Percentiles rank a stretch among this genome's conserved stretches.
These are phyloP conservation scores for Quercus mongolica DNA, from an alignment of 306 rosid genomes.

Conservation along the genomic window DNA sequence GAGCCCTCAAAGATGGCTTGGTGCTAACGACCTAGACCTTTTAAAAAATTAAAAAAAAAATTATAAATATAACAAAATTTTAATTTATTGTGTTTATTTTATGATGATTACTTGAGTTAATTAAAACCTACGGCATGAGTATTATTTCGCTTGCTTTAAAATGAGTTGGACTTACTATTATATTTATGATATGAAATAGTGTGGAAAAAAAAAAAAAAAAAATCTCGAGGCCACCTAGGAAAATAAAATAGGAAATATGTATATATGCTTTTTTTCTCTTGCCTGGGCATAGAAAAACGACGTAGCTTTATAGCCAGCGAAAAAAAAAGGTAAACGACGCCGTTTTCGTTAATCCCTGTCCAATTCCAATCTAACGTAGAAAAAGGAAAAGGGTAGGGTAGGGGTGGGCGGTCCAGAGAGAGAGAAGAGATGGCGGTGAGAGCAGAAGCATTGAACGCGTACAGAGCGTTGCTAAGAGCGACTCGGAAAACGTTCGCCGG, in stretches of 20 bases:
- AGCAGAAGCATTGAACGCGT: conserved; percentile 64
- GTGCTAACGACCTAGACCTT: no score
- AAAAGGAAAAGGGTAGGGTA: not conserved
- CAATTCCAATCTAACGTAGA: not conserved
- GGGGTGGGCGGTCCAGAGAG: not conserved
- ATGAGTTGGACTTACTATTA: no score
- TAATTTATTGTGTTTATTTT: no score
- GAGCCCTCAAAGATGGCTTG: no score
- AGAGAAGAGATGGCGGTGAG: conserved; percentile 52
- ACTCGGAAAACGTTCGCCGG: conserved; percentile 75
- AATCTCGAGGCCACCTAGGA: not conserved
- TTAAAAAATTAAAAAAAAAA: no score
- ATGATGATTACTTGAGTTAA: no score
- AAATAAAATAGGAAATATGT: not conserved
- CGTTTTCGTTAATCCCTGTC: not conserved
- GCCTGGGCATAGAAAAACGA: not conserved
- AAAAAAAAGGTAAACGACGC: conserved; percentile 2
- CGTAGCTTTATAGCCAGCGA: not conserved
- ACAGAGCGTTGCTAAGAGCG: conserved; percentile 72
- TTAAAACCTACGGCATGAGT: not conserved
- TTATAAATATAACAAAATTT: no score
- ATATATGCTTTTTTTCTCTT: no score
- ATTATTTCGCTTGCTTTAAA: not conserved
- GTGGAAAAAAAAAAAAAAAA: not conserved
- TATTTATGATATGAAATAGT: no score